Evolutionary conservation across 2,329 filamentous ascomycete species (phyloP).

Genomic region (Microcyclospora pomicola): DNA sequence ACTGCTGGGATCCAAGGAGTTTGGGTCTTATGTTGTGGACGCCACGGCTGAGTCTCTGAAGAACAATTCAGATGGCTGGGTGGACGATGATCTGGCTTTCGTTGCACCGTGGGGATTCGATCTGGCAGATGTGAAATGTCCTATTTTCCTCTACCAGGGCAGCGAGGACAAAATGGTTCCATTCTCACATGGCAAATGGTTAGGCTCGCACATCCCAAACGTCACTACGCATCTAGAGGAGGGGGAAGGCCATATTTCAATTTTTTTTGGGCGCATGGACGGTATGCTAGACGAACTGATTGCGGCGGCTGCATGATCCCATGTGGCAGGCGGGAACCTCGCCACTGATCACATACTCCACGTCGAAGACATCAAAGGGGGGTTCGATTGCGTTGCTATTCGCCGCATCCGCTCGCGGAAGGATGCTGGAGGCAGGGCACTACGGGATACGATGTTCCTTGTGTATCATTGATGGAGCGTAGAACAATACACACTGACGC

Average conservation of each 20-base stretch:
- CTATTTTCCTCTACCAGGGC: slow-evolving; percentile 14
- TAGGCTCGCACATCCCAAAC: slow-evolving; percentile 11
- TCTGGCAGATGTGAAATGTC: slow-evolving; percentile 11
- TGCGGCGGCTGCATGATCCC: too few relatives aligned
- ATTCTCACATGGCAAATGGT: slow-evolving; percentile 13
- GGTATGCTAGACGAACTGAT: slow-evolving; percentile 7
- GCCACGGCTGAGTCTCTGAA: slow-evolving; percentile 7
- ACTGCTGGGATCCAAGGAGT: slow-evolving; percentile 2
- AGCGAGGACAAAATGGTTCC: slow-evolving; percentile 15
- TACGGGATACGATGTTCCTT: too few relatives aligned
- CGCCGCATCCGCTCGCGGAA: too few relatives aligned
- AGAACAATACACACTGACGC: too few relatives aligned
- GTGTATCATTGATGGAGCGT: too few relatives aligned
- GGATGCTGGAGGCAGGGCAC: too few relatives aligned
- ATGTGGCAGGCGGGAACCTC: too few relatives aligned
- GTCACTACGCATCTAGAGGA: slow-evolving; percentile 9
- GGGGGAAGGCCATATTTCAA: slow-evolving; percentile 13
- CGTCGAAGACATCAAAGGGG: too few relatives aligned
- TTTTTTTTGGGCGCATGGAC: slow-evolving; percentile 5
- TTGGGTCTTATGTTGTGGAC: slow-evolving; percentile 3
- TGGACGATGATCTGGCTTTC: slow-evolving; percentile 16
- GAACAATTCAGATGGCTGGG: slow-evolving; percentile 11
- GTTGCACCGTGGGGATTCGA: slow-evolving; percentile 14
- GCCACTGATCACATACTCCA: too few relatives aligned
- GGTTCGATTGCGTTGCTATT: too few relatives aligned